phyloP scores from a whole-genome alignment of 305 asterid genomes.

The Stenogyne calaminthoides region DNA sequence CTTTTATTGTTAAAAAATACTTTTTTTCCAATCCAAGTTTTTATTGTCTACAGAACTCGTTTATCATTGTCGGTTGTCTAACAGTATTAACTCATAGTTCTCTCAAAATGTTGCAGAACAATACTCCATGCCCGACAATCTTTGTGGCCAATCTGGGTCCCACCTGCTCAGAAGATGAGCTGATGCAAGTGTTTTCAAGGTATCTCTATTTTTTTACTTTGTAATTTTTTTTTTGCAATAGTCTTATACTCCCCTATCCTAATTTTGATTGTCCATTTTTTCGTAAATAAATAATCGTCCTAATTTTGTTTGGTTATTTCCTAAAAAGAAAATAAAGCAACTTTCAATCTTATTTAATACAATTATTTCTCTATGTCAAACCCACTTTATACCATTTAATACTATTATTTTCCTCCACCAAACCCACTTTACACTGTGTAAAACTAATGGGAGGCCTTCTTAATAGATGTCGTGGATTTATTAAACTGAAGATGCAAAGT shows the following conservation, averaged over 20 bases:
- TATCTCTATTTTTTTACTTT: constrained; percentile 26
- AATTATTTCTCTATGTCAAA: no score
- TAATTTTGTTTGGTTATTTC: no score
- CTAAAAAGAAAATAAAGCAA: no score
- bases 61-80: constrained; percentile 3
- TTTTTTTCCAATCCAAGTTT: no score
- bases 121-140: constrained; percentile 85
- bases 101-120: constrained; percentile 42
- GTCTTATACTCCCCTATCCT: no score
- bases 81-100: background rate
- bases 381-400: no score
- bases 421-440: no score
- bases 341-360: no score
- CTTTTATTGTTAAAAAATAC: background rate
- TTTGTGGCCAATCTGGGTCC: constrained; percentile 94
- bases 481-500: constrained; percentile 94
- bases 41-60: background rate
- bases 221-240: background rate
- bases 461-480: constrained; percentile 76
- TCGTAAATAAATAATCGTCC: no score
- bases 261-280: no score
- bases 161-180: constrained; percentile 81
- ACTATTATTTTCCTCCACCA: no score
- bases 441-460: constrained; percentile 24
- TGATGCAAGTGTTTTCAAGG: constrained; percentile 82